A percentile compares a stretch with the other conserved stretches of the same genome.
Conservation (phyloP, 257 asterid genomes). For the Euphrasia confusa region DNA sequence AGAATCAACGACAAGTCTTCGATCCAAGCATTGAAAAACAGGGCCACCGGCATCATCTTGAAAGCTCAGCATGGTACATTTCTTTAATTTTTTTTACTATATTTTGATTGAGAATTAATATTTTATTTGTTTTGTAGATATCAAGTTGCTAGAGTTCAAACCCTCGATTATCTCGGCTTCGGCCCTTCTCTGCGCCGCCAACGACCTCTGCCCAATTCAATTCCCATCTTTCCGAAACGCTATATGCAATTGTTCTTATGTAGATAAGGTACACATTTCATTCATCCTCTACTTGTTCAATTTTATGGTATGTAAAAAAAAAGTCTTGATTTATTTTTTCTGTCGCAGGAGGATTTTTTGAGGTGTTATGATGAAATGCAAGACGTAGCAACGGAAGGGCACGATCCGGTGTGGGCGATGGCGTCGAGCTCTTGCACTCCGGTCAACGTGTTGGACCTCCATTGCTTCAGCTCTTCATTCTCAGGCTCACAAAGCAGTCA, state of each 20-base stretch:
- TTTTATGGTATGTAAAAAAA: not conserved
- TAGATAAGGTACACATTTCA: slow-evolving; percentile 42
- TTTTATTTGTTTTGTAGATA: slow-evolving; percentile 31
- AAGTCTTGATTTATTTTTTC: not conserved
- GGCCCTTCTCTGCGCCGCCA: slow-evolving; percentile 49
- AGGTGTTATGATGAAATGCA: slow-evolving; percentile 38
- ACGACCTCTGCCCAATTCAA: slow-evolving; percentile 51
- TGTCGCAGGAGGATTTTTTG: slow-evolving; percentile 40
- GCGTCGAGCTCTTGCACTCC: slow-evolving; percentile 43
- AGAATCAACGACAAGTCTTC: slow-evolving; percentile 32
- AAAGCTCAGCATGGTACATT: slow-evolving; percentile 51
- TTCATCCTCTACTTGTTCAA: not conserved
- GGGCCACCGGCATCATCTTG: slow-evolving; percentile 47
- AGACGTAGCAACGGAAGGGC: slow-evolving; percentile 37
- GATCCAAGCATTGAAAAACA: slow-evolving; percentile 39
- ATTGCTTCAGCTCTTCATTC: slow-evolving; percentile 27
- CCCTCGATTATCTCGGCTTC: slow-evolving; percentile 63
- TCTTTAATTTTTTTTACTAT: not conserved
- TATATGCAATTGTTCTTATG: slow-evolving; percentile 40
- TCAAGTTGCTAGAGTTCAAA: slow-evolving; percentile 50
- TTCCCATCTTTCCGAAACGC: slow-evolving; percentile 34
- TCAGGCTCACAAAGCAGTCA: slow-evolving; percentile 23
- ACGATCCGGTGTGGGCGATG: slow-evolving; percentile 24
- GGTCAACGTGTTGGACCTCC: slow-evolving; percentile 41
- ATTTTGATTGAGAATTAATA: not conserved